Base-by-base conservation (phyloP, 192 early-diverging fungal species). In the Coemansia sp. region DNA sequence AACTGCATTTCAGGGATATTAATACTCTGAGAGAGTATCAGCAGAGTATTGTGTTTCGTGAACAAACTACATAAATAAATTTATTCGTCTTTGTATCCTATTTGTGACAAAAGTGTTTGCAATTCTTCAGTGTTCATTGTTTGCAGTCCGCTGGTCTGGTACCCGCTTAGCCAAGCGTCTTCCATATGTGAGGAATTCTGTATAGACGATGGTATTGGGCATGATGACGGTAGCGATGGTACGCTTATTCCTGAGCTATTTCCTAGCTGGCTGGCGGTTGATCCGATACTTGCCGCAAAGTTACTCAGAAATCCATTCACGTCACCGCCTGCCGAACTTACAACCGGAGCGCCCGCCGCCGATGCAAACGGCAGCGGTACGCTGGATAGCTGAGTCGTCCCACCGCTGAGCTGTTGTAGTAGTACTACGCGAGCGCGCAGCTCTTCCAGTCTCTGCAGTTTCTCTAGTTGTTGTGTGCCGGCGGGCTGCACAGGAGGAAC, bases 261-360 rank as follows among this genome's bases (percentile, higher is more conserved):
- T 16, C 75, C 80, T 0, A 84, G 70, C 47, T 84, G 81, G 68
- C 50, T 78, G 17, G 81, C 77, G 3, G 78, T 63, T 0, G 77
- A 68, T 3, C 81, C 81, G 8, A 84, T 74, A 44, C 76, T 84
- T 11, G 74, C 77, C 0, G 81, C 81, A 76, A 84, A 84, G 60
- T 61, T 78, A 50, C 50, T 74, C 35, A 84, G 58, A 43, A 84
- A 84, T 21, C 77, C 81, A 35, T 61, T 71, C n/a, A 74, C 72
- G 21, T 82, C 75, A 13, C 43, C 70, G 16, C 21, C 38, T 8
- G 6, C 32, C 43, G 43, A 44, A 16, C 17, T 44, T 7, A 35
- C 35, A 35, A 3, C 40, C 40, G 40, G 40, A n/a, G 47, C 6
- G 1, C n/a, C 8, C 4, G 23, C 23, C 23, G 23, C 23, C n/a